Percentiles rank a stretch among this genome's conserved stretches.
These are phyloP conservation scores for Populus pruinosa DNA, from an alignment of 345 rosid species.

Conservation along the genomic window DNA sequence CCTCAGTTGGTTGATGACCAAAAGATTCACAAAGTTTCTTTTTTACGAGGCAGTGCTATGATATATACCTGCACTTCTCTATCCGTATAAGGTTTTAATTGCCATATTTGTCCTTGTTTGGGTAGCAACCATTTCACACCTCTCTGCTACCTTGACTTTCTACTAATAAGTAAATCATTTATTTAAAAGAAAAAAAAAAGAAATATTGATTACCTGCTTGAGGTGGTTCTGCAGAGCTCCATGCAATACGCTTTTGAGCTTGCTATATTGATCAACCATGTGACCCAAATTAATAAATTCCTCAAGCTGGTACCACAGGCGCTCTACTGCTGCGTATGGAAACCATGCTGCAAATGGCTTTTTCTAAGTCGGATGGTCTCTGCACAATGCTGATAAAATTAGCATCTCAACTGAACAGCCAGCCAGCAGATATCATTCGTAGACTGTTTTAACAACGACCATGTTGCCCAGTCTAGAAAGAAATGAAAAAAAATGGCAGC, in stretches of 20 bases:
- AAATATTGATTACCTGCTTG: constrained; percentile 46
- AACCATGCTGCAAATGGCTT: constrained; percentile 74
- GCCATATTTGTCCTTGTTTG: not conserved
- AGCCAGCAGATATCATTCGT: constrained; percentile 6
- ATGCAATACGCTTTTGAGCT: constrained; percentile 60
- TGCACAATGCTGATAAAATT: constrained; percentile 28
- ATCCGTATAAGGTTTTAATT: not conserved
- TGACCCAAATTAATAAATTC: constrained; percentile 48
- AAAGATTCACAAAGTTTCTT: not conserved
- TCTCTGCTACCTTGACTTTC: not conserved
- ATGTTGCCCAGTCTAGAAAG: not conserved
- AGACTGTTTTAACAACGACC: not conserved
- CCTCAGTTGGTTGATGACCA: not conserved
- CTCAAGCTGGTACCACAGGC: constrained; percentile 79
- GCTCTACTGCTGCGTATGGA: constrained; percentile 70
- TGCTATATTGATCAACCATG: constrained; percentile 69
- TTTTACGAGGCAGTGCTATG: not conserved
- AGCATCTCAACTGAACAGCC: constrained; percentile 10
- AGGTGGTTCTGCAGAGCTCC: constrained; percentile 71
- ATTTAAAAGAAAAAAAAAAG: not conserved
- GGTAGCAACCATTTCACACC: not conserved
- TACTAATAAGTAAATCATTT: not conserved
- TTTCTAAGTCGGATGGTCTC: constrained; percentile 80
- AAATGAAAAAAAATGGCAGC: not conserved
- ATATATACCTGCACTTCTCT: not conserved